Conservation (phyloP, 2,329 filamentous ascomycete genomes). For the Colletotrichum agaves region DNA sequence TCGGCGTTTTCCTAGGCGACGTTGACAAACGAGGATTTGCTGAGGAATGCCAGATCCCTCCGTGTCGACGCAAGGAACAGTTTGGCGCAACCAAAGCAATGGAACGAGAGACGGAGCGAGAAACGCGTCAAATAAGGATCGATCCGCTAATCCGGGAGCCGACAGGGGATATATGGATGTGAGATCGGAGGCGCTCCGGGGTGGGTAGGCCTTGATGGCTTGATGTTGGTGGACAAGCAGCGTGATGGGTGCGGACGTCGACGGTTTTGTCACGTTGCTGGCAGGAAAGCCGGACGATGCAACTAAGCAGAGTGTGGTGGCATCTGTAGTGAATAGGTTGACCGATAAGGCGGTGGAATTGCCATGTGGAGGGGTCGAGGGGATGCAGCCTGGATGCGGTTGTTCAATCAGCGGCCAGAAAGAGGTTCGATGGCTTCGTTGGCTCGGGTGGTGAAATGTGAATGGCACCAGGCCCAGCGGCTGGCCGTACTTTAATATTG, state of each 20-base stretch:
- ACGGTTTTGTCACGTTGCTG: constrained; percentile 36
- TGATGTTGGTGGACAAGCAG: constrained; percentile 22
- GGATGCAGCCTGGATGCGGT: constrained; percentile 24
- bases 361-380: constrained; percentile 44
- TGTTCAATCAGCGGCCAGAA: constrained; percentile 41
- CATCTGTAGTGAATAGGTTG: constrained; percentile 25
- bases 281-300: constrained; percentile 3
- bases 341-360: constrained; percentile 42
- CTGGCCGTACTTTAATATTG: constrained; percentile 65
- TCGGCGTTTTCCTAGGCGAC: neutral
- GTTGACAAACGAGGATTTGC: constrained; percentile 11
- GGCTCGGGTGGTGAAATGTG: constrained; percentile 39
- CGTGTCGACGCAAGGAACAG: constrained; percentile 27
- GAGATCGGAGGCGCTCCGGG: constrained; percentile 30
- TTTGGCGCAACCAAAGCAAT: constrained; percentile 14
- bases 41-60: constrained; percentile 44
- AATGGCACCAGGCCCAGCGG: constrained; percentile 52
- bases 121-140: constrained; percentile 8
- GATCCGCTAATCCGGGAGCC: constrained; percentile 19
- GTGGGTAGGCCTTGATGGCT: constrained; percentile 26
- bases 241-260: constrained; percentile 17
- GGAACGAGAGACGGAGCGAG: constrained; percentile 37
- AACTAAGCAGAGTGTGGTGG: constrained; percentile 18
- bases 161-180: constrained; percentile 40
- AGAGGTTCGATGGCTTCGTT: constrained; percentile 33